Base-by-base conservation (phyloP, 148 eudicot species). In the Rhododendron vialii region DNA sequence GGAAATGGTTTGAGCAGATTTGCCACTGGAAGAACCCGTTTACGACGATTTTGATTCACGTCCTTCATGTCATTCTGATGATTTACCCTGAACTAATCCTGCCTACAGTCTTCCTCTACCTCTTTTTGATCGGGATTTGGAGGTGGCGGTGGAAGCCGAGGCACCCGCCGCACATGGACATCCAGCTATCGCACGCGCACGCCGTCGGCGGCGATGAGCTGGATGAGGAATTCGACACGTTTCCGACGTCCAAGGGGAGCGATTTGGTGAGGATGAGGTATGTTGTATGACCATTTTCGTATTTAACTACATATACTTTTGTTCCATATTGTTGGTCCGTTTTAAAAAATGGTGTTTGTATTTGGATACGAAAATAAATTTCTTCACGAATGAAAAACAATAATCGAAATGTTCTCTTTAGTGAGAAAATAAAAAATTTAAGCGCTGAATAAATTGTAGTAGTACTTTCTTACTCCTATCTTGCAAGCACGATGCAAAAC, bases 1-100 rank as follows among this genome's bases (percentile, higher is more conserved):
- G 89, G n/a, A 91, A 88, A 88, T 94, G 95, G 97, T 91, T 93
- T 9, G 92, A 92, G 84, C 92, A 93, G 53, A 89, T 94, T 4
- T 90, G 97, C 88, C 90, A 88, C 28, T 92, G 94, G 93, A 91
- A 89, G 67, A 91, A 90, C 85, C 94, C 94, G 4, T 78, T 92
- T 63, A 92, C 94, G 14, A 92, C 94, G 24, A 83, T 91, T 20
- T 74, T 92, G 5, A 90, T 91, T 14, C 94, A 92, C 88, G 84
- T 92, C 73, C 93, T 92, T 17, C 88, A 87, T 43, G 59, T 90
- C 47, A 92, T 92, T 43, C 83, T 92, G n/a, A 87, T 92, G 9
- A 88, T 92, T 8, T 91, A 88, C 80, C 94, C 94, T 5, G 94
- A 92, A 74, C 88, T 92, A 10, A 92, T 92, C 48, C 80, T 92